phyloP scores from a whole-genome alignment of 2,329 filamentous ascomycete genomes.

The Colletotrichum sidae region DNA sequence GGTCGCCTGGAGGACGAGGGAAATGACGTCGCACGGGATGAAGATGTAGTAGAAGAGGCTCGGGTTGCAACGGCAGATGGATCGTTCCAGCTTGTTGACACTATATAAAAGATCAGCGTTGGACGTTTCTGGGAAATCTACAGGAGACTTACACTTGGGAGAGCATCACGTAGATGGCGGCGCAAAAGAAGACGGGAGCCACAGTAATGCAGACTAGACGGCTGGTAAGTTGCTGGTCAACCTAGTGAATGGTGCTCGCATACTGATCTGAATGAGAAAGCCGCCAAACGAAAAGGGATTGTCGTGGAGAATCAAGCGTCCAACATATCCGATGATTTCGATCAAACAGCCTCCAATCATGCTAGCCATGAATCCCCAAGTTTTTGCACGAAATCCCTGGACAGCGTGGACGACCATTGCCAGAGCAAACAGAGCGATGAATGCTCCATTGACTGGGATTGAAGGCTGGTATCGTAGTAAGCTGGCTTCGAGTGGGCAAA shows the following conservation, averaged over 20 bases:
- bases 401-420: conserved; percentile 55
- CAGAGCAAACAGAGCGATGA: conserved; percentile 54
- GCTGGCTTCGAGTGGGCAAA: conserved; percentile 56
- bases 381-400: conserved; percentile 55
- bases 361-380: conserved; percentile 57
- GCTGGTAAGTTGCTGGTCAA: neutral
- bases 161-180: conserved; percentile 45
- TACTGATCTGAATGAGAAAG: conserved; percentile 72
- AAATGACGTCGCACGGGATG: conserved; percentile 63
- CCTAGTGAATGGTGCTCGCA: conserved; percentile 20
- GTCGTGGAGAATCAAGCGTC: conserved; percentile 65
- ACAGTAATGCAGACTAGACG: conserved; percentile 50
- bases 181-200: conserved; percentile 44
- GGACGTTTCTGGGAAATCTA: conserved; percentile 35
- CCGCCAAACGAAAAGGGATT: conserved; percentile 68
- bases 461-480: conserved; percentile 56
- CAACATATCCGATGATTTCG: conserved; percentile 72
- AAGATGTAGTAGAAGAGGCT: conserved; percentile 49
- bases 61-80: conserved; percentile 45
- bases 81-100: conserved; percentile 42
- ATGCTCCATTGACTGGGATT: conserved; percentile 48
- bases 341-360: conserved; percentile 66
- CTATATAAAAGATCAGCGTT: conserved; percentile 33
- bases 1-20: conserved; percentile 63
- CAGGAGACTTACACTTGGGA: conserved; percentile 22